Evolutionary conservation across 768 basidiomycete genomes (phyloP), one percentile per base, ranked within the genome.

Genomic region (Lentinula boryana): DNA sequence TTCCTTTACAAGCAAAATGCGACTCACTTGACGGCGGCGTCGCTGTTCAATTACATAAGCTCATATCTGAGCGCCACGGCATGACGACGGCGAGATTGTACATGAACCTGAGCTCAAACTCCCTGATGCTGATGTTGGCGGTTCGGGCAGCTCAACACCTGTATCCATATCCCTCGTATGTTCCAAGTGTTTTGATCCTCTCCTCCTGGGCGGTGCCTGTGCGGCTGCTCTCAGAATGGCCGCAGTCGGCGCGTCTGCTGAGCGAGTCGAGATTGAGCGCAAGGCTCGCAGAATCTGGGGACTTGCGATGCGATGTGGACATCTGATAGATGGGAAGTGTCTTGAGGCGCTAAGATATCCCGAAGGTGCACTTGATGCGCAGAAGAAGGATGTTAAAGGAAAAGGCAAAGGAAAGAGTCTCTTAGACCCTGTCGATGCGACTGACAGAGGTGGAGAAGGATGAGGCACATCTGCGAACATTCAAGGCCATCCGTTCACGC

Each of bases 301-400:
- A 1, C 71, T 93, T 62, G 23, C 76, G 87, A 43, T 62, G 23
- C 76, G 87, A 43, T 93, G 90, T 56, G 90, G 90, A 0, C 91
- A 93, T 68, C 70, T 93, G 66, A 77, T 92, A 0, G 90, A 92
- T 64, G 91, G 88, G 53, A 89, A 87, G 69, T 92, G 90, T 64
- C 71, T 87, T 1, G 79, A 79, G 62, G 75, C 79, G 63, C 64
- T 92, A 55, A 84, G 86, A 68, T 71, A 74, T 38, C 87, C 84
- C 2, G 53, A 41, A 40, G 66, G 63, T 32, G 46, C 32, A 5
- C 49, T 61, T 10, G 55, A 68, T 56, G 63, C 53, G 23, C 33
- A 60, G 1, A 56, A 46, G 12, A 64, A 66, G 48, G 63, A 63
- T 27, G 59, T 58, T 18, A 72, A 74, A 53, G 72, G 69, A 16